These are phyloP conservation scores for Neolentinus lepideus DNA, from an alignment of 1,284 basidiomycete genomes.

Conservation along the genomic window DNA sequence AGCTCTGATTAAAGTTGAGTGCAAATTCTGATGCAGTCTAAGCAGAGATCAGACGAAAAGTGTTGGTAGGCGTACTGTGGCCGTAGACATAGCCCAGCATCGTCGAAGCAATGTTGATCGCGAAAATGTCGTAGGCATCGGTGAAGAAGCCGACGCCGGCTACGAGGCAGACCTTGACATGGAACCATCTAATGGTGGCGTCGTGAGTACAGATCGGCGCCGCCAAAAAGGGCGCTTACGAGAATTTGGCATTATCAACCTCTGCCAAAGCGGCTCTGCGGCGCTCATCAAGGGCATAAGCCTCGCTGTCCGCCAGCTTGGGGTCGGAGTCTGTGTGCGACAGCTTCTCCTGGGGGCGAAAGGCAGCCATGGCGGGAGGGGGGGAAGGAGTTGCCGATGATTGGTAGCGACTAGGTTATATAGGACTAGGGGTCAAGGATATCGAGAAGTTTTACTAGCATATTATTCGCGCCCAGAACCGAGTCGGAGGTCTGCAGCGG, in stretches of 20 bases:
- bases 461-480: no score
- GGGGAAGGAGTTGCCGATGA: background rate
- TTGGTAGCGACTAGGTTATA: background rate
- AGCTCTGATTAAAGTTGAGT: slow-evolving; percentile 46
- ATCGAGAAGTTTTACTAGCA: background rate
- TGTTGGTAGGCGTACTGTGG: slow-evolving; percentile 11
- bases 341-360: background rate
- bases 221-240: slow-evolving; percentile 17
- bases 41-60: slow-evolving; percentile 13
- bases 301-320: background rate
- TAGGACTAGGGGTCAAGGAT: background rate
- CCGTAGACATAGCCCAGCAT: slow-evolving; percentile 55
- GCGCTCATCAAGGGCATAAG: slow-evolving; percentile 18
- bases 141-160: slow-evolving; percentile 84
- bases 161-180: slow-evolving; percentile 67
- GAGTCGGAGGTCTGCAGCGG: background rate
- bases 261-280: slow-evolving; percentile 44
- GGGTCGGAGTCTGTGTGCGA: background rate
- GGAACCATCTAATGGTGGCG: slow-evolving; percentile 30
- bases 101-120: slow-evolving; percentile 47
- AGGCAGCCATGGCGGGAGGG: background rate
- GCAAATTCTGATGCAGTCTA: slow-evolving; percentile 4
- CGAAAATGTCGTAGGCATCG: slow-evolving; percentile 57
- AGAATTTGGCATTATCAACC: slow-evolving; percentile 48
- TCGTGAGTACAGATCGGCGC: background rate